Conservation (phyloP, 176 grass and related monocot genomes). For the Canna indica region DNA sequence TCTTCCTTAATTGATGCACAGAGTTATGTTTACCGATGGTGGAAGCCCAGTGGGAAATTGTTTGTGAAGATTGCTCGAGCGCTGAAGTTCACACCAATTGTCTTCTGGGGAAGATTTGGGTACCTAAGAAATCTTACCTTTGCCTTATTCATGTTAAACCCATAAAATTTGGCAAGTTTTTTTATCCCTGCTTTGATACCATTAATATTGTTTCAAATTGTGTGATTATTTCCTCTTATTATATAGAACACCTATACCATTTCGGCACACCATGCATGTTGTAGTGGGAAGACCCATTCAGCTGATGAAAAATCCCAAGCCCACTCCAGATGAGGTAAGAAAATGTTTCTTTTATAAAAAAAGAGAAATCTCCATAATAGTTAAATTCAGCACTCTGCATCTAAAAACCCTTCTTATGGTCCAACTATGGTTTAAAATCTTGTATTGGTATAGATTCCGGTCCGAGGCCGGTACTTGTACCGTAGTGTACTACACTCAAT, state of each 20-base stretch:
- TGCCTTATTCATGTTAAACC: neutral
- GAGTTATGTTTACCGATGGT: conserved; percentile 80
- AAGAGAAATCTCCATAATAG: neutral
- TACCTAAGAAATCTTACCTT: conserved; percentile 10
- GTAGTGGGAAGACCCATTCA: conserved; percentile 75
- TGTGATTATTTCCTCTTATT: conserved; percentile 9
- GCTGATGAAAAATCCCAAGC: conserved; percentile 58
- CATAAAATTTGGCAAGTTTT: conserved; percentile 3
- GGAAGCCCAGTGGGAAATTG: conserved; percentile 75
- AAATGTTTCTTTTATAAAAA: conserved; percentile 4
- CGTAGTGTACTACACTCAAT: too few relatives aligned
- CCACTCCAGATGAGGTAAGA: conserved; percentile 61
- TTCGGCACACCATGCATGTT: conserved; percentile 61
- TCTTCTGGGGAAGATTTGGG: conserved; percentile 88
- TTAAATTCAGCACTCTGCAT: neutral
- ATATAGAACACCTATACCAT: conserved; percentile 76
- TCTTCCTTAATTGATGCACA: conserved; percentile 20
- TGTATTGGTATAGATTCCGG: too few relatives aligned
- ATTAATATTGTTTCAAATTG: neutral
- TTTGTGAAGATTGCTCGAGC: conserved; percentile 78
- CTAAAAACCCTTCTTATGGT: neutral
- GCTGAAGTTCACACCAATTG: conserved; percentile 83
- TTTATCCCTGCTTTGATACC: neutral
- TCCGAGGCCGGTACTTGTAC: too few relatives aligned
- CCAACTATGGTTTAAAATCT: too few relatives aligned